Conservation (phyloP, 108 stramenopile genomes). For the Skeletonema marinoi region DNA sequence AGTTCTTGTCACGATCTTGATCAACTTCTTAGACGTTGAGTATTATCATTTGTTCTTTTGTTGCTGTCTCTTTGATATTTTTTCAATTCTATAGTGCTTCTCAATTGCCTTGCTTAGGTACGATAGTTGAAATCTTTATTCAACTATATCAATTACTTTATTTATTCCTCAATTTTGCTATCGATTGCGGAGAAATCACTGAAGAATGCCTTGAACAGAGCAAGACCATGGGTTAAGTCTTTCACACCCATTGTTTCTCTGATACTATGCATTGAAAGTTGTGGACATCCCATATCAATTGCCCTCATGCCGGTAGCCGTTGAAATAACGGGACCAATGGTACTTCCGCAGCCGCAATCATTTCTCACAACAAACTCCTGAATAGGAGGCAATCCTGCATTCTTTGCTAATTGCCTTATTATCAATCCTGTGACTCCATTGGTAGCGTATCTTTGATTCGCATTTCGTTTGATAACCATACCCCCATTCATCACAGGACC, state of each 20-base stretch:
- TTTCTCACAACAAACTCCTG: slow-evolving; percentile 95
- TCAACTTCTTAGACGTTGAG: too few species aligned
- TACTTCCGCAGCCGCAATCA: slow-evolving; percentile 95
- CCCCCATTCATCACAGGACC: slow-evolving; percentile 93
- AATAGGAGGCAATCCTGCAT: slow-evolving; percentile 65
- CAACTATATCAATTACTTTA: too few species aligned
- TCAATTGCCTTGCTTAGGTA: too few species aligned
- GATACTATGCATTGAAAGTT: slow-evolving; percentile 95
- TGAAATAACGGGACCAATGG: slow-evolving; percentile 95
- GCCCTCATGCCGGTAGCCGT: slow-evolving; percentile 90
- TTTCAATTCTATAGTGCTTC: too few species aligned
- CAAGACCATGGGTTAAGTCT: slow-evolving; percentile 75
- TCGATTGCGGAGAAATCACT: slow-evolving; percentile 71
- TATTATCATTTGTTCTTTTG: too few species aligned
- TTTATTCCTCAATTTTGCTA: slow-evolving; percentile 38
- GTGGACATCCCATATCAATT: slow-evolving; percentile 96
- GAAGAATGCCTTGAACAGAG: slow-evolving; percentile 79
- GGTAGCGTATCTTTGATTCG: slow-evolving; percentile 97
- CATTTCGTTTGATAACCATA: slow-evolving; percentile 97
- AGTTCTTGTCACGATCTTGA: too few species aligned
- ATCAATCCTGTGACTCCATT: slow-evolving; percentile 87
- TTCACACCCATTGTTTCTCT: slow-evolving; percentile 90
- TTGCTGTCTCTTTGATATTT: too few species aligned
- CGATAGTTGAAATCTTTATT: too few species aligned
- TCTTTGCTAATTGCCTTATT: slow-evolving; percentile 83